These are phyloP conservation scores for Candida khao-thaluensis DNA, from an alignment of 805 yeast species.

Conservation along the genomic window DNA sequence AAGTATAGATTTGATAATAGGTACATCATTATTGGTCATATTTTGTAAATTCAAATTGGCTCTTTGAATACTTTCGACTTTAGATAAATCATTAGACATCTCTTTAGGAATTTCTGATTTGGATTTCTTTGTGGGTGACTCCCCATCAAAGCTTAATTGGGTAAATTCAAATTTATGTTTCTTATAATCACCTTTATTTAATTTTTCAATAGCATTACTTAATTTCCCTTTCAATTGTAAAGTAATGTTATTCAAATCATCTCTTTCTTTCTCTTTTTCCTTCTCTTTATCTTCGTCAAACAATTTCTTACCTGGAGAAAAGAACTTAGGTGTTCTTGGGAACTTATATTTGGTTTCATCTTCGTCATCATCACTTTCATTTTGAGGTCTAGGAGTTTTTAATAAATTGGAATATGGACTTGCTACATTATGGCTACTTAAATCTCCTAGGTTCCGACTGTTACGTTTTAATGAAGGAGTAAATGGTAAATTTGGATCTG, in stretches of 20 bases:
- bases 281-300: conserved; percentile 33
- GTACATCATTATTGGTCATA: conserved; percentile 24
- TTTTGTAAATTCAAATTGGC: conserved; percentile 40
- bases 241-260: conserved; percentile 39
- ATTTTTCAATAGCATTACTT: conserved; percentile 40
- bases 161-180: conserved; percentile 29
- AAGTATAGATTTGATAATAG: conserved; percentile 8
- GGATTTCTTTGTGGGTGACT: conserved; percentile 27
- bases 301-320: conserved; percentile 38
- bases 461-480: conserved; percentile 41
- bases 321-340: conserved; percentile 40
- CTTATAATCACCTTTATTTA: conserved; percentile 22
- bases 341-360: conserved; percentile 21
- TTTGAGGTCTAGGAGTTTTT: conserved; percentile 9
- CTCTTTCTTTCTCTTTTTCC: conserved; percentile 25
- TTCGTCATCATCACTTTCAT: conserved; percentile 23
- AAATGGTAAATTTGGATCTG: conserved; percentile 28
- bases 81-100: conserved; percentile 7
- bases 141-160: conserved; percentile 26
- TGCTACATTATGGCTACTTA: conserved; percentile 21
- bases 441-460: conserved; percentile 6
- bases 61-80: conserved; percentile 14
- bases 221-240: conserved; percentile 35
- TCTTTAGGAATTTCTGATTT: conserved; percentile 12
- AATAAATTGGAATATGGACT: conserved; percentile 29